A percentile compares a stretch with the other conserved stretches of the same genome.
Conservation (phyloP, 257 asterid genomes). For the Buddleja alternifolia region DNA sequence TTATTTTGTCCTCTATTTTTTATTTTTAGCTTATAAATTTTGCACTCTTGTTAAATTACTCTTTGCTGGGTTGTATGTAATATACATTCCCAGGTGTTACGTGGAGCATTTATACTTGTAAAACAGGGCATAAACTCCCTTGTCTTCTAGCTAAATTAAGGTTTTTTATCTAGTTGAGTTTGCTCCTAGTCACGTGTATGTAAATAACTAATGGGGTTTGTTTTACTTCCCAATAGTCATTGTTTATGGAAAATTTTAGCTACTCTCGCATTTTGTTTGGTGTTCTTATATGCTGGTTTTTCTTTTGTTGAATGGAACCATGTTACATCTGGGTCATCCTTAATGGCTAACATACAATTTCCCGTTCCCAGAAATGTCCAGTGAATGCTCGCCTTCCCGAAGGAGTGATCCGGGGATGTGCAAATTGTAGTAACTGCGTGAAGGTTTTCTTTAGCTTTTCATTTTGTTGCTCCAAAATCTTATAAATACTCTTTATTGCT, state of each 20-base stretch:
- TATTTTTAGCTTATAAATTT: background rate
- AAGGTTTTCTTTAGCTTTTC: slow-evolving; percentile 41
- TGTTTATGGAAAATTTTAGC: slow-evolving; percentile 8
- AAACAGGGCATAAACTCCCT: background rate
- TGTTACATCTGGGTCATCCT: slow-evolving; percentile 17
- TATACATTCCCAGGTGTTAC: background rate
- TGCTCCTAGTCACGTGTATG: background rate
- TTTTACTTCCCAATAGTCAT: slow-evolving; percentile 15
- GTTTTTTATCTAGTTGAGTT: slow-evolving; percentile 6
- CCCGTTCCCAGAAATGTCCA: slow-evolving; percentile 46
- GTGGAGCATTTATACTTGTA: background rate
- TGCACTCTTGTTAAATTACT: slow-evolving; percentile 4
- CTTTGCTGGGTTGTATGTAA: slow-evolving; percentile 3
- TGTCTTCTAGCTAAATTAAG: slow-evolving; percentile 10
- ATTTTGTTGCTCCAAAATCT: slow-evolving; percentile 10
- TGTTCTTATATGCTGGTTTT: background rate
- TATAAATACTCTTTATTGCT: background rate
- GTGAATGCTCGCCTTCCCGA: slow-evolving; percentile 55
- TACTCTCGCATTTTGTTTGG: slow-evolving; percentile 2
- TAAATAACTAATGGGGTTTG: slow-evolving; percentile 8
- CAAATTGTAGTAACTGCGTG: slow-evolving; percentile 56
- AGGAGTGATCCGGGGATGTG: slow-evolving; percentile 80
- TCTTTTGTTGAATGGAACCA: background rate
- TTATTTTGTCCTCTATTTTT: background rate
- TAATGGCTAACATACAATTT: slow-evolving; percentile 32